Conservation (phyloP, 2,329 filamentous ascomycete species). For the Aspergillus carbonarius region DNA sequence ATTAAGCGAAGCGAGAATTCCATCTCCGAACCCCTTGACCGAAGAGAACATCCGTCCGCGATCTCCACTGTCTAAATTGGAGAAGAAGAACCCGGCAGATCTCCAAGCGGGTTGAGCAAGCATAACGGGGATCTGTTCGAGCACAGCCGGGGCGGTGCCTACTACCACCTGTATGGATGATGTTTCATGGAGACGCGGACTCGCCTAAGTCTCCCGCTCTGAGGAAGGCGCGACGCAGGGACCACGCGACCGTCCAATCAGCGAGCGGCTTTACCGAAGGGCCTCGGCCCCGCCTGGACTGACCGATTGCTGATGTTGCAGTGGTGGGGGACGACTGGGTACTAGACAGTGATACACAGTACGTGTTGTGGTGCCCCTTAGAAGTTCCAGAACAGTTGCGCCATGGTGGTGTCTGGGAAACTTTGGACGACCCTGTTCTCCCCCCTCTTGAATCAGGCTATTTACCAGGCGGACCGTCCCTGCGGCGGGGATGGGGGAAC, state of each 20-base stretch:
- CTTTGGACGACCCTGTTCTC: neutral
- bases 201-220: constrained; percentile 41
- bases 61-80: neutral
- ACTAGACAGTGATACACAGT: no score
- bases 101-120: neutral
- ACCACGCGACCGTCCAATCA: constrained; percentile 33
- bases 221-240: constrained; percentile 33
- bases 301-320: neutral
- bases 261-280: constrained; percentile 32
- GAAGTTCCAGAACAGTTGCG: no score
- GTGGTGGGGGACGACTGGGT: neutral
- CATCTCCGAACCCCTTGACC: neutral
- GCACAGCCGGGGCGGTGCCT: neutral
- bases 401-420: neutral
- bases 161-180: neutral
- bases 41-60: neutral
- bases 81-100: neutral
- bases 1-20: neutral
- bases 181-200: constrained; percentile 13
- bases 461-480: neutral
- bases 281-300: neutral
- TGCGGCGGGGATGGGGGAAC: neutral
- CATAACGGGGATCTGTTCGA: constrained; percentile 6
- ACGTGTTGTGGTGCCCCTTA: no score
- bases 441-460: neutral